Evolutionary conservation across 2,329 filamentous ascomycete species (phyloP).

Genomic region (Trichophaea hybrida): DNA sequence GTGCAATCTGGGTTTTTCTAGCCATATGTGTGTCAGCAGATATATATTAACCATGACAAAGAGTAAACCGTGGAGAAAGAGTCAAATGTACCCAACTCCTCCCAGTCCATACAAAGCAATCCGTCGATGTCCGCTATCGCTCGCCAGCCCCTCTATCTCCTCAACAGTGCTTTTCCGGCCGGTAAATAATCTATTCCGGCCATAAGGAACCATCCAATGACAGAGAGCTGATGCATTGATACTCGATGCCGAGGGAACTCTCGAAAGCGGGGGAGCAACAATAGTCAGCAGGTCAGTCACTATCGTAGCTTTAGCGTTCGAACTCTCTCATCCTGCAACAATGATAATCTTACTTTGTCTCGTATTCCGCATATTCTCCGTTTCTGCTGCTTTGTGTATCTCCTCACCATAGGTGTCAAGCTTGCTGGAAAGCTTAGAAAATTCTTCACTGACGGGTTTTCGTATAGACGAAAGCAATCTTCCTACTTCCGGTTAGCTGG

Average conservation of each 20-base stretch:
- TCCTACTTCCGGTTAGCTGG: neutral
- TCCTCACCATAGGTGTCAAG: neutral
- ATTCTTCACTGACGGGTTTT: neutral
- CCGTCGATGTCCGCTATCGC: neutral
- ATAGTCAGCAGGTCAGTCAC: neutral
- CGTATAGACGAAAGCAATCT: neutral
- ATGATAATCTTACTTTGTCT: neutral
- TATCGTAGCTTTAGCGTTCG: neutral
- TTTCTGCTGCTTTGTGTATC: neutral
- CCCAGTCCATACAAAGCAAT: neutral
- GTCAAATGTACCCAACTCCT: neutral
- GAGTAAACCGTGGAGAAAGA: neutral
- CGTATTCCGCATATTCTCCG: neutral
- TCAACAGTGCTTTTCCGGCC: neutral
- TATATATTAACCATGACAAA: too few relatives aligned
- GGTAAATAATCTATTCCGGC: neutral
- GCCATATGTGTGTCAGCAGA: too few relatives aligned
- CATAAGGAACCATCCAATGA: neutral
- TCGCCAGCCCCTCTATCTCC: neutral
- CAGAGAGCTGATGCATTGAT: neutral
- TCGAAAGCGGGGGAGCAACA: neutral
- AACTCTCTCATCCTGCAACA: neutral
- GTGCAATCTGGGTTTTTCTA: neutral
- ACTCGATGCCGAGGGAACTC: neutral
- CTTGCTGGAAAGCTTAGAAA: neutral